A percentile compares a stretch with the other conserved stretches of the same genome.
Conservation (phyloP, 2,329 filamentous ascomycete genomes). For the Nannizziopsis barbatae region DNA sequence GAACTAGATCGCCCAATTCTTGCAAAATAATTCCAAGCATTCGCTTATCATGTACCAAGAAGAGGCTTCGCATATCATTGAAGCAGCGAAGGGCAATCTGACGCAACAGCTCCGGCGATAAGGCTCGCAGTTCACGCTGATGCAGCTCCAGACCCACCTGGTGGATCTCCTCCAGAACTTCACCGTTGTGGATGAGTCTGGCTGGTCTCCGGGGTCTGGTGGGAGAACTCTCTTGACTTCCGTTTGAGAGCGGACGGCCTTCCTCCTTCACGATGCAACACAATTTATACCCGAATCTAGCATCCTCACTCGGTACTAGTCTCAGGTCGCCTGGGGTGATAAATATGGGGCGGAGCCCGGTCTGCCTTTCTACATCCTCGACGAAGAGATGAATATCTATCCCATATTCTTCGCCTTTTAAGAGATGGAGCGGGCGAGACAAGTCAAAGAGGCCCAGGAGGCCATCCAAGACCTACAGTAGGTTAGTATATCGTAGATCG, state of each 20-base stretch:
- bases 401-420: constrained; percentile 31
- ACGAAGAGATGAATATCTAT: constrained; percentile 35
- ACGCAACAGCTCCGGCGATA: constrained; percentile 19
- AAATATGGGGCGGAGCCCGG: constrained; percentile 26
- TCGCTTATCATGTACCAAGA: constrained; percentile 27
- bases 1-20: constrained; percentile 18
- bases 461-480: constrained; percentile 24
- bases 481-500: neutral
- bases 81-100: constrained; percentile 21
- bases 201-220: neutral
- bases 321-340: constrained; percentile 28
- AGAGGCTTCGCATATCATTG: constrained; percentile 26
- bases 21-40: constrained; percentile 27
- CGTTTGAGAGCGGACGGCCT: neutral
- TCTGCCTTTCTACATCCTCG: constrained; percentile 20
- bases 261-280: constrained; percentile 21
- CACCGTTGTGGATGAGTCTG: constrained; percentile 9
- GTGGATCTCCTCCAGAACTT: constrained; percentile 19
- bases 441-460: constrained; percentile 26
- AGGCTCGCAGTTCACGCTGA: constrained; percentile 21
- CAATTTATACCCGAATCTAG: constrained; percentile 21
- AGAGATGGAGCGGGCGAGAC: constrained; percentile 26
- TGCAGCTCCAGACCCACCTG: constrained; percentile 24
- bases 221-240: neutral
- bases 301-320: constrained; percentile 21